These are phyloP conservation scores for Penicillium salamii DNA, from an alignment of 495 filamentous ascomycete species.

Conservation along the genomic window DNA sequence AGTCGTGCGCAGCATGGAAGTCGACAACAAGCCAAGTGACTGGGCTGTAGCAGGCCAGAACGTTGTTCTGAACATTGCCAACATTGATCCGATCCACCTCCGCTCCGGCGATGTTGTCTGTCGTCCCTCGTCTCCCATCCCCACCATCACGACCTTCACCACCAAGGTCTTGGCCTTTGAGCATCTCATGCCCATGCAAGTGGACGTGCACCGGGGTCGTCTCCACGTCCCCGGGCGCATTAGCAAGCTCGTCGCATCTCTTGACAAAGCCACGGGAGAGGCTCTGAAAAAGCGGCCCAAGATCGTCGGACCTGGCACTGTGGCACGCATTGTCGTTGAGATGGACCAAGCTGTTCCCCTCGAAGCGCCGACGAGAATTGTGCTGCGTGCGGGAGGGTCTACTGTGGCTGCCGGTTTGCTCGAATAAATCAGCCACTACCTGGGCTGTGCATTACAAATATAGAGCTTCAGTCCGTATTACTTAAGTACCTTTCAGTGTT, in stretches of 20 bases:
- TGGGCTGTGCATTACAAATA: not conserved
- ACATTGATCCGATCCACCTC: constrained; percentile 80
- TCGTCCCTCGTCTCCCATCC: constrained; percentile 61
- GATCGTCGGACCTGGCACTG: constrained; percentile 67
- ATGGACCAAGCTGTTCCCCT: constrained; percentile 74
- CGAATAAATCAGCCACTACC: not conserved
- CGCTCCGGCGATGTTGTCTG: constrained; percentile 84
- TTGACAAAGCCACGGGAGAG: constrained; percentile 71
- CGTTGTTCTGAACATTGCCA: constrained; percentile 74
- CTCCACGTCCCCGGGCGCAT: constrained; percentile 77
- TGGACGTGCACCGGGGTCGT: constrained; percentile 84
- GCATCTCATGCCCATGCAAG: constrained; percentile 77
- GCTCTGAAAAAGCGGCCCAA: constrained; percentile 79
- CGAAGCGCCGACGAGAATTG: constrained; percentile 72
- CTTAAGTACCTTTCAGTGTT: no score
- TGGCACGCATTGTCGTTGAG: constrained; percentile 68
- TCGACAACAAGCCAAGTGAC: constrained; percentile 67
- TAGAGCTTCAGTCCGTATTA: not conserved
- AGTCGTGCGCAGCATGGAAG: constrained; percentile 71
- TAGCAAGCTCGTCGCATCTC: constrained; percentile 59
- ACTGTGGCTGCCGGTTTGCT: constrained; percentile 81
- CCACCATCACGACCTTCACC: constrained; percentile 65
- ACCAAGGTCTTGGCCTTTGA: constrained; percentile 88
- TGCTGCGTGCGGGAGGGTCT: constrained; percentile 74
- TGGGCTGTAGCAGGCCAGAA: constrained; percentile 98